Conservation (phyloP, 2,329 filamentous ascomycete species). For the Colletotrichum sidae region DNA sequence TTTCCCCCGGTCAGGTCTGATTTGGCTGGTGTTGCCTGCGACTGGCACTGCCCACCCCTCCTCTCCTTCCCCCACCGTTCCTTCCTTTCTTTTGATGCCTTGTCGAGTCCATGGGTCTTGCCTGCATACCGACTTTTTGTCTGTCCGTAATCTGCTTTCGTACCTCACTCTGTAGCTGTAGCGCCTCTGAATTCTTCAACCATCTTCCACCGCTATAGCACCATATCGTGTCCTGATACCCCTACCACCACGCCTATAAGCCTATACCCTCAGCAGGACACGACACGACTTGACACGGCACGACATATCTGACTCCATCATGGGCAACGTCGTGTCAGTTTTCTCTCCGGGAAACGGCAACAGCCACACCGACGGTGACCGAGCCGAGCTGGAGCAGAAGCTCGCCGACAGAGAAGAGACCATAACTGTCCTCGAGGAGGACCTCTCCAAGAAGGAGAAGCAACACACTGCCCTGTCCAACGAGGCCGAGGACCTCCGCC, state of each 20-base stretch:
- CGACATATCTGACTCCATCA: slow-evolving; percentile 33
- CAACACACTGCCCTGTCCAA: slow-evolving; percentile 47
- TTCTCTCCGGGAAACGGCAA: slow-evolving; percentile 50
- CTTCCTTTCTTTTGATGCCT: slow-evolving; percentile 10
- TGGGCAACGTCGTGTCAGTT: slow-evolving; percentile 55
- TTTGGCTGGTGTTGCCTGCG: neutral
- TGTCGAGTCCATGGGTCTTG: slow-evolving; percentile 34
- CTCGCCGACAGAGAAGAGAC: slow-evolving; percentile 52
- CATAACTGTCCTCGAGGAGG: slow-evolving; percentile 47
- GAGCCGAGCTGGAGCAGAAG: slow-evolving; percentile 50
- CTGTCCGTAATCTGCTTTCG: too few species aligned
- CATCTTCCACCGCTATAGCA: neutral
- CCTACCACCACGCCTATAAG: too few species aligned
- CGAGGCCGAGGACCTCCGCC: slow-evolving; percentile 51
- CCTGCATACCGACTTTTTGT: slow-evolving; percentile 10
- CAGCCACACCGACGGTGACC: slow-evolving; percentile 47
- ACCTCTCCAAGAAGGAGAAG: slow-evolving; percentile 53
- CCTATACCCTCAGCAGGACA: too few species aligned
- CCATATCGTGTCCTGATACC: slow-evolving; percentile 12
- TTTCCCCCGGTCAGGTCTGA: neutral
- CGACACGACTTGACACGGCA: too few species aligned
- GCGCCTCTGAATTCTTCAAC: slow-evolving; percentile 15
- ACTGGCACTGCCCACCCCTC: neutral
- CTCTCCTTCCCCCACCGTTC: too few species aligned
- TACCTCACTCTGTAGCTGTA: too few species aligned